Evolutionary conservation across 139 green algal species (phyloP).

Genomic region (Raphidocelis subcapitata): DNA sequence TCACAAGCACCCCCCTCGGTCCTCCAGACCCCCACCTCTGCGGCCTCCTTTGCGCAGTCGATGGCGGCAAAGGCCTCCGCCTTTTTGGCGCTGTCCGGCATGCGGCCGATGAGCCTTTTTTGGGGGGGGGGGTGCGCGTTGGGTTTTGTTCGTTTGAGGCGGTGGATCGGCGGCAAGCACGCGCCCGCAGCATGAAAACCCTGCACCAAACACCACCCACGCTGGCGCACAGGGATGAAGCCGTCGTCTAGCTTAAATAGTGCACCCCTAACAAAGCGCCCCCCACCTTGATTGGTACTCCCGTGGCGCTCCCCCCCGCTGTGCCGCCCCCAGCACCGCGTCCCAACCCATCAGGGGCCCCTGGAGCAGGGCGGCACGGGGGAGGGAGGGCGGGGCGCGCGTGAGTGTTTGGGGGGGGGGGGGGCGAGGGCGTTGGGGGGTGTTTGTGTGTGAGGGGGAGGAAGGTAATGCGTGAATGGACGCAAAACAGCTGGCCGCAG

Average conservation of each 20-base stretch:
- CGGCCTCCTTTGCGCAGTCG: conserved; percentile 50
- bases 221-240: neutral
- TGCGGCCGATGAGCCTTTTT: conserved; percentile 48
- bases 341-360: conserved; percentile 49
- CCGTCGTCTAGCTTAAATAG: neutral
- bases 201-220: neutral
- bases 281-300: conserved; percentile 41
- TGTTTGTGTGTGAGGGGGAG: too few relatives aligned
- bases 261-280: neutral
- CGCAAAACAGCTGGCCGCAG: neutral
- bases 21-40: conserved; percentile 46
- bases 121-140: neutral
- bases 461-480: too few relatives aligned
- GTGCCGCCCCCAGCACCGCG: conserved; percentile 57
- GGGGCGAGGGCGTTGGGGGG: neutral
- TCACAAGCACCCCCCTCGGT: neutral
- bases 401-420: too few relatives aligned
- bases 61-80: conserved; percentile 56
- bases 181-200: neutral
- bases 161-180: neutral
- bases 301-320: conserved; percentile 43
- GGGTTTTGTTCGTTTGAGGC: neutral
- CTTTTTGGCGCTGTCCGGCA: conserved; percentile 57
- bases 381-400: too few relatives aligned
- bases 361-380: too few relatives aligned